Conservation (phyloP, 2,329 filamentous ascomycete genomes). For the Parastagonospora nodorum region DNA sequence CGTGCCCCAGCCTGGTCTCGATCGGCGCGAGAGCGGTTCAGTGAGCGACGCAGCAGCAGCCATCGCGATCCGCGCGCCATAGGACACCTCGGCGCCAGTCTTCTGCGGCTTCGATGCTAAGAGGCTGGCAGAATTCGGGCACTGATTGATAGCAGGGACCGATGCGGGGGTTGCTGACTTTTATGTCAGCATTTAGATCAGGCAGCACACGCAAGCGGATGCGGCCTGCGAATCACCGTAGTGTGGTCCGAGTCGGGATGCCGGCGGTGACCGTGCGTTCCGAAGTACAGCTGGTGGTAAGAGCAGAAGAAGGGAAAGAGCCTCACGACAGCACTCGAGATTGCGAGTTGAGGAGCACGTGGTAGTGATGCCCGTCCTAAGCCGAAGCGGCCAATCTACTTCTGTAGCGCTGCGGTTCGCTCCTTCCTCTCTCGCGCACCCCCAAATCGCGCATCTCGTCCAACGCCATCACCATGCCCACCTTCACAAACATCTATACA, state of each 20-base stretch:
- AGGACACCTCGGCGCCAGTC: neutral
- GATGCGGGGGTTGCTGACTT: neutral
- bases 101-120: neutral
- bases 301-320: neutral
- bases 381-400: no score
- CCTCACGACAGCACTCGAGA: neutral
- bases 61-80: no score
- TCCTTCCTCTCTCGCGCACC: no score
- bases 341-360: neutral
- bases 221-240: conserved; percentile 17
- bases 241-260: conserved; percentile 15
- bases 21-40: conserved; percentile 22
- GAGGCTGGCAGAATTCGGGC: conserved; percentile 1
- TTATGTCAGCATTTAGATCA: conserved; percentile 16
- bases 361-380: neutral
- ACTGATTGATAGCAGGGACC: neutral
- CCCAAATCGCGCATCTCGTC: no score
- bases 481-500: neutral
- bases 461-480: neutral
- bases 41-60: no score
- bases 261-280: conserved; percentile 12
- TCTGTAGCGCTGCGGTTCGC: no score
- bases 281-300: conserved; percentile 14
- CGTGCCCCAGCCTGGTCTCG: conserved; percentile 4
- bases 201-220: conserved; percentile 14